A percentile compares a stretch with the other conserved stretches of the same genome.
Conservation (phyloP, 495 filamentous ascomycete genomes). For the Massariosphaeria phaeospora region DNA sequence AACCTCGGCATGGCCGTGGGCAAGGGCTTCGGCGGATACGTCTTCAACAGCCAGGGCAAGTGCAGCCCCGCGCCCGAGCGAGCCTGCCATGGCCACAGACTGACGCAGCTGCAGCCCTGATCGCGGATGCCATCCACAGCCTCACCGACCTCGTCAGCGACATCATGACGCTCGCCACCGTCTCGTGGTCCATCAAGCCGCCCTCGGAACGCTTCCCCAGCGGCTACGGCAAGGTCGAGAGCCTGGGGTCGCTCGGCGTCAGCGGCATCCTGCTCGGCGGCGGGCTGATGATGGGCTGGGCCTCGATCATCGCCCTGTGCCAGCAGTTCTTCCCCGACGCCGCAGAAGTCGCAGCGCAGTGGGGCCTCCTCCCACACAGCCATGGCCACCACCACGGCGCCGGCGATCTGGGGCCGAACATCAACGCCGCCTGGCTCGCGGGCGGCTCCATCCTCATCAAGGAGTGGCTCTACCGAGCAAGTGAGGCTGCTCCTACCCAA, state of each 20-base stretch:
- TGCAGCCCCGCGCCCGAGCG: neutral
- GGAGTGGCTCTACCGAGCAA: slow-evolving; percentile 94
- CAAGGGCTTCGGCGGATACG: slow-evolving; percentile 87
- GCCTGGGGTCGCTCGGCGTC: slow-evolving; percentile 85
- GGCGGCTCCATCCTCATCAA: slow-evolving; percentile 84
- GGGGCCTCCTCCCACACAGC: slow-evolving; percentile 57
- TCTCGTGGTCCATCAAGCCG: slow-evolving; percentile 81
- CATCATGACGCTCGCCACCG: slow-evolving; percentile 85
- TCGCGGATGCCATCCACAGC: slow-evolving; percentile 92
- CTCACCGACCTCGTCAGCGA: slow-evolving; percentile 93
- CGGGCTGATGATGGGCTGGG: slow-evolving; percentile 83
- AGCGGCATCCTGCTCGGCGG: slow-evolving; percentile 82
- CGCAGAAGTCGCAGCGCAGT: slow-evolving; percentile 55
- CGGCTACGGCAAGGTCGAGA: slow-evolving; percentile 97
- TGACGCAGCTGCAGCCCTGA: slow-evolving; percentile 52
- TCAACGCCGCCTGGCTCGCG: slow-evolving; percentile 95
- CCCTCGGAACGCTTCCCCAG: slow-evolving; percentile 77
- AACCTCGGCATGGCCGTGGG: slow-evolving; percentile 91
- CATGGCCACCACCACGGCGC: slow-evolving; percentile 54
- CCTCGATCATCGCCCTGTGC: slow-evolving; percentile 67
- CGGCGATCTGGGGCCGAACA: slow-evolving; percentile 63
- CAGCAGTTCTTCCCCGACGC: slow-evolving; percentile 75
- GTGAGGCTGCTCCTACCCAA: slow-evolving; percentile 56
- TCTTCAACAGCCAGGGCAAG: slow-evolving; percentile 76
- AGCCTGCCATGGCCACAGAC: neutral